Conservation (phyloP, 345 rosid genomes). For the Aquilaria sinensis region DNA sequence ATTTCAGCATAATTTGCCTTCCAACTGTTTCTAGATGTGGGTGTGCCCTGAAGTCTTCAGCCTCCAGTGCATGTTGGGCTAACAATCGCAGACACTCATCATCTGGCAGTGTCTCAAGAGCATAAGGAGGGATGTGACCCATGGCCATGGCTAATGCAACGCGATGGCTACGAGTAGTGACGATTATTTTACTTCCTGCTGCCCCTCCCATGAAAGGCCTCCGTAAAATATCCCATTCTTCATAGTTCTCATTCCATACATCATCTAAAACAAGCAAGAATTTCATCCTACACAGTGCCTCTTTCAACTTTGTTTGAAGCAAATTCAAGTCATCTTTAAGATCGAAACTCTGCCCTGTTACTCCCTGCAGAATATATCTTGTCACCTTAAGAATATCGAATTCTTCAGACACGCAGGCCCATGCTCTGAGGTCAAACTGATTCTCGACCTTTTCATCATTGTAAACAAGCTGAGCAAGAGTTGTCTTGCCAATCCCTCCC, state of each 20-base stretch:
- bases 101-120: conserved; percentile 6
- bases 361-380: neutral
- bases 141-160: conserved; percentile 8
- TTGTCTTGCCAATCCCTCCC: conserved; percentile 20
- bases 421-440: neutral
- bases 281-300: conserved; percentile 6
- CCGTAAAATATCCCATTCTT: conserved; percentile 10
- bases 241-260: conserved; percentile 21
- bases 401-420: conserved; percentile 16
- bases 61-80: conserved; percentile 7
- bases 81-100: conserved; percentile 13
- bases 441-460: conserved; percentile 3
- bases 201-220: conserved; percentile 14
- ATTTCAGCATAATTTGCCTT: conserved; percentile 8
- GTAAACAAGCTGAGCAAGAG: neutral
- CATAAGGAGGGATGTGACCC: neutral
- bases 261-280: conserved; percentile 23
- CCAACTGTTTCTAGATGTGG: neutral
- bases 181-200: conserved; percentile 19
- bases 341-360: neutral
- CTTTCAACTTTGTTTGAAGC: conserved; percentile 12
- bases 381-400: neutral
- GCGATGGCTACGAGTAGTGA: conserved; percentile 16
- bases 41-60: neutral
- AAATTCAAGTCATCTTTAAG: conserved; percentile 6